Evolutionary conservation across 148 eudicot species (phyloP), one percentile per base, ranked within the genome.

Genomic region (Arbutus unedo): DNA sequence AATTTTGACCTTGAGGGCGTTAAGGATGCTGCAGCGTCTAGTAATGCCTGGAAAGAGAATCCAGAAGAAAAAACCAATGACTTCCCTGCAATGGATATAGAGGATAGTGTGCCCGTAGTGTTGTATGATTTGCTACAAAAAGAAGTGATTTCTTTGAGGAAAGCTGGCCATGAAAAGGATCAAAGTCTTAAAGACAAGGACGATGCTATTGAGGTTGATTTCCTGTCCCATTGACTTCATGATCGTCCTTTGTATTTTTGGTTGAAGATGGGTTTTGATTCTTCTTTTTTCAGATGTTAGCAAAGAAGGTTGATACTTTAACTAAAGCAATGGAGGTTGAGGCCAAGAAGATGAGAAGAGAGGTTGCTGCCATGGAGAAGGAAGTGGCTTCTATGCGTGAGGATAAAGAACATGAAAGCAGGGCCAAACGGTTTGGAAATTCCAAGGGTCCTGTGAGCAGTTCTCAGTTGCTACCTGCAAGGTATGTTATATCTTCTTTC

Each of bases 271-370:
- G 74, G 21, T 76, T 71, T 66, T 77, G 23, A 45, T 82, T 31
- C 64, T 82, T 67, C 43, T 66, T 78, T 78, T 80, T 84, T 83
- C 87, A 96, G 99, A 96, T 96, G 97, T 82, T 94, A 72, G 95
- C 98, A 68, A 94, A 89, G 93, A 96, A 94, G 85, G 99, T 96
- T 57, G 99, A 96, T 72, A 96, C 99, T n/a, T 87, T 96, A 84
- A 94, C 99, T 3, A 96, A 93, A 84, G 99, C 98, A 18, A 93
- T 96, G 99, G 99, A 96, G 87, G 96, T 96, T 84, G 99, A 96
- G 89, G 99, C 98, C 76, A 96, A 96, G 88, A 96, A 94, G 91
- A 94, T 96, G 99, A 91, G 99, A 86, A 96, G 99, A 83, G 98
- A 94, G 84, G 99, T 96, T 72, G 94, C 98, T 87, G 97, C 97